A percentile compares a stretch with the other conserved stretches of the same genome.
These are phyloP conservation scores for Physcomitrellopsis africana DNA, from an alignment of 225 moss, liverwort and hornwort species.

Conservation along the genomic window DNA sequence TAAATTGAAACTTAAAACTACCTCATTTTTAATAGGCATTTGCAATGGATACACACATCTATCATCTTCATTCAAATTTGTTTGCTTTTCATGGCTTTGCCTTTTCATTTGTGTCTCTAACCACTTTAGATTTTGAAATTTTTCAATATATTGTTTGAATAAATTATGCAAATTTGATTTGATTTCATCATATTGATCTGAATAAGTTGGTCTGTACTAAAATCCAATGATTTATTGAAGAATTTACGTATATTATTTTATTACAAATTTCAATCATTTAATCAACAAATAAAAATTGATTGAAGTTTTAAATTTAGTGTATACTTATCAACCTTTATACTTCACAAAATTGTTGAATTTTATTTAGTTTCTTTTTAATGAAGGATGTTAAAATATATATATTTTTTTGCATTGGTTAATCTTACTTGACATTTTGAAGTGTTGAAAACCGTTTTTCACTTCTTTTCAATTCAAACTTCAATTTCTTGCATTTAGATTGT, in stretches of 20 bases:
- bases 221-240: background rate
- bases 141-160: constrained; percentile 58
- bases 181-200: constrained; percentile 69
- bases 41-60: constrained; percentile 48
- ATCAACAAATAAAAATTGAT: too few relatives aligned
- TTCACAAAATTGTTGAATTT: too few relatives aligned
- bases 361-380: too few relatives aligned
- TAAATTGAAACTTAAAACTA: background rate
- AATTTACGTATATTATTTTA: background rate
- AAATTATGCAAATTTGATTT: constrained; percentile 57
- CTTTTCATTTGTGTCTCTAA: constrained; percentile 59
- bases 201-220: constrained; percentile 59
- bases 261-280: too few relatives aligned
- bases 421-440: constrained; percentile 67
- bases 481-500: constrained; percentile 55
- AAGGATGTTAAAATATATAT: too few relatives aligned
- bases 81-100: constrained; percentile 44
- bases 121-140: constrained; percentile 68
- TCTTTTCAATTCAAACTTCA: constrained; percentile 53
- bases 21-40: constrained; percentile 52
- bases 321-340: too few relatives aligned
- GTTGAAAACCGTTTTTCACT: constrained; percentile 54
- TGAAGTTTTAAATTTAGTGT: too few relatives aligned
- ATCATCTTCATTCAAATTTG: constrained; percentile 46
- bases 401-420: background rate